phyloP scores from a whole-genome alignment of 2,329 filamentous ascomycete genomes.

The Aureobasidium vineae region DNA sequence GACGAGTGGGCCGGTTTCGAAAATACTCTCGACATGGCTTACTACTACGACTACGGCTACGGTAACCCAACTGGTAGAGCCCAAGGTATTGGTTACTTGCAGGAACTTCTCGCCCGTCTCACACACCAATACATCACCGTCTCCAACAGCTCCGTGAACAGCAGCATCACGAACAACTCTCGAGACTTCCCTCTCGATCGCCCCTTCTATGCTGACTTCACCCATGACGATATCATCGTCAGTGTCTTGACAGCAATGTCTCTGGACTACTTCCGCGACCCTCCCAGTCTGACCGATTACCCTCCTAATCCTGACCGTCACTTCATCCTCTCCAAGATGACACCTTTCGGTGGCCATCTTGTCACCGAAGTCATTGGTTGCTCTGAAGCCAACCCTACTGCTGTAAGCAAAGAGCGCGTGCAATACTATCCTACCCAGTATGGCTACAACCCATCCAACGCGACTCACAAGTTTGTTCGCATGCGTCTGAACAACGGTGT shows the following conservation, averaged over 20 bases:
- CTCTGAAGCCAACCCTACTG: slow-evolving; percentile 41
- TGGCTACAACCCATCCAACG: slow-evolving; percentile 45
- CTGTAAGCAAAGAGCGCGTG: slow-evolving; percentile 43
- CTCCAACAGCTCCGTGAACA: slow-evolving; percentile 55
- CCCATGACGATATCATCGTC: slow-evolving; percentile 55
- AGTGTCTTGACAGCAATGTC: slow-evolving; percentile 53
- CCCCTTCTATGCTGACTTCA: slow-evolving; percentile 55
- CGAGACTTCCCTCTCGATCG: slow-evolving; percentile 49
- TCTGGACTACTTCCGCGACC: slow-evolving; percentile 54
- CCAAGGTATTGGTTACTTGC: slow-evolving; percentile 54
- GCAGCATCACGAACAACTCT: slow-evolving; percentile 48
- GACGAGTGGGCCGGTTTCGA: slow-evolving; percentile 58
- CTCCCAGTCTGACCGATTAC: slow-evolving; percentile 45
- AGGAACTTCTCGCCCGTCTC: slow-evolving; percentile 53
- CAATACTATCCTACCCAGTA: slow-evolving; percentile 48
- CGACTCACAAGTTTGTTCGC: slow-evolving; percentile 50
- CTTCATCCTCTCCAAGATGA: slow-evolving; percentile 53
- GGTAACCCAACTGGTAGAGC: slow-evolving; percentile 54
- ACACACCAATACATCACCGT: slow-evolving; percentile 48
- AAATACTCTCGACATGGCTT: slow-evolving; percentile 54
- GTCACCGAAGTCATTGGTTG: slow-evolving; percentile 59
- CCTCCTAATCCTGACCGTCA: slow-evolving; percentile 47
- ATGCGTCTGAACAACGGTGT: slow-evolving; percentile 54
- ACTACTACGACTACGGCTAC: slow-evolving; percentile 47
- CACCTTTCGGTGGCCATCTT: slow-evolving; percentile 56